phyloP scores from a whole-genome alignment of 176 grass and related monocot genomes.

The Juncus effusus region DNA sequence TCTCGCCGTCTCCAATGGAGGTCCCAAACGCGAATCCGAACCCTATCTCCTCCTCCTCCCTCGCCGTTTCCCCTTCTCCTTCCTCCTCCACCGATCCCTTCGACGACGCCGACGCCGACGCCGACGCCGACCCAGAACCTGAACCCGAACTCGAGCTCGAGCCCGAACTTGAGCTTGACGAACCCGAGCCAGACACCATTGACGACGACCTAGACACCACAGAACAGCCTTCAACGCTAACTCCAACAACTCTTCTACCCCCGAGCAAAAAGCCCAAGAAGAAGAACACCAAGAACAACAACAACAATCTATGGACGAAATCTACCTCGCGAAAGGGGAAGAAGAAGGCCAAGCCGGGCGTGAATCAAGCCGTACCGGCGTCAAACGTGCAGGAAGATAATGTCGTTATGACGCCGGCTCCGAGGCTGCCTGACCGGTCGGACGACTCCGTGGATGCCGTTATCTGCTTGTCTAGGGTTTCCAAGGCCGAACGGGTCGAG shows the following conservation, averaged over 20 bases:
- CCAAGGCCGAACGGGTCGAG: constrained; percentile 72
- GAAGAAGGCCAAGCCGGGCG: constrained; percentile 53
- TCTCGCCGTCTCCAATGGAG: too few species aligned
- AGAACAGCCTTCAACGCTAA: constrained; percentile 20
- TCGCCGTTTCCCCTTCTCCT: constrained; percentile 34
- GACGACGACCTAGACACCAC: constrained; percentile 7
- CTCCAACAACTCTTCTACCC: constrained; percentile 34
- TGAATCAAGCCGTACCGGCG: constrained; percentile 12
- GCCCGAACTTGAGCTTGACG: constrained; percentile 18
- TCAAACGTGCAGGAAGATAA: constrained; percentile 41
- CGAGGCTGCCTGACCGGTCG: constrained; percentile 53
- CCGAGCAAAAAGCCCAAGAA: constrained; percentile 52
- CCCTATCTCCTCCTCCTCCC: constrained; percentile 32
- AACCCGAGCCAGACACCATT: constrained; percentile 38
- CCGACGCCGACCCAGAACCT: neutral
- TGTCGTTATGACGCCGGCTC: constrained; percentile 63
- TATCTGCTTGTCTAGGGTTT: constrained; percentile 77
- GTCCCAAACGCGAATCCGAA: too few species aligned
- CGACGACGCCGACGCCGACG: constrained; percentile 25
- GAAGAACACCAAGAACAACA: constrained; percentile 70
- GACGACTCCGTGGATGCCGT: constrained; percentile 50
- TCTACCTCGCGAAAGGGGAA: constrained; percentile 75
- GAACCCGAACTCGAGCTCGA: constrained; percentile 4
- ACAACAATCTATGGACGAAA: constrained; percentile 64
- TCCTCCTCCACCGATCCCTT: constrained; percentile 29